A percentile compares a stretch with the other conserved stretches of the same genome.
phyloP scores from a whole-genome alignment of 768 basidiomycete genomes.

The Tylopilus plumbeoviolaceoides region DNA sequence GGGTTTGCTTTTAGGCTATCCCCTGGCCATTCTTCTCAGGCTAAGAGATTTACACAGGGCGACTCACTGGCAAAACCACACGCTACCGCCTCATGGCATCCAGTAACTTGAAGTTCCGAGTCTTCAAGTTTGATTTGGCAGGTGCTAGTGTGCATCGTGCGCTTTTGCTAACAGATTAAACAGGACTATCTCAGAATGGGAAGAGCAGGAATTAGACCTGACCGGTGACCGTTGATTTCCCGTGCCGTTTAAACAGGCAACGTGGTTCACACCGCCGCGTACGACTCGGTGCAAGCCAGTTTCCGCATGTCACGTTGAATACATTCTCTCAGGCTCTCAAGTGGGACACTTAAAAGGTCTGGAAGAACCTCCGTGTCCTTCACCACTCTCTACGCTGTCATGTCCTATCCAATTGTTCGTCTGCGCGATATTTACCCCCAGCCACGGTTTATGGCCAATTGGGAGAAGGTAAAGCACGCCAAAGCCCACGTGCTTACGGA shows the following conservation, averaged over 20 bases:
- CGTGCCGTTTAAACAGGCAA: background rate
- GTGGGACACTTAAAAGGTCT: conserved; percentile 7
- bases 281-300: background rate
- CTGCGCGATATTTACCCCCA: conserved; percentile 42
- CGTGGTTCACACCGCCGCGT: background rate
- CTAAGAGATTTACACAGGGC: background rate
- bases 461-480: conserved; percentile 48
- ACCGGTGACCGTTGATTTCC: background rate
- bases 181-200: background rate
- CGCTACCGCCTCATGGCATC: background rate
- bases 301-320: background rate
- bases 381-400: conserved; percentile 1
- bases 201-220: background rate
- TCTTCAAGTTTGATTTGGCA: background rate
- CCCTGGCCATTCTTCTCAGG: background rate
- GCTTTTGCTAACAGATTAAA: background rate
- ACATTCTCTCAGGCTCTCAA: background rate
- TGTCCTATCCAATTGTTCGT: conserved; percentile 31
- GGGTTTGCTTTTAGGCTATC: background rate
- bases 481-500: conserved; percentile 53
- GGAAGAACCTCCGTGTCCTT: background rate
- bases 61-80: background rate
- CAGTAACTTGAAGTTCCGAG: too few relatives aligned
- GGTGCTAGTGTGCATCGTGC: background rate
- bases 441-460: conserved; percentile 37